Evolutionary conservation across 441 rosid genomes (phyloP).

Genomic region (Bruguiera hainesii): DNA sequence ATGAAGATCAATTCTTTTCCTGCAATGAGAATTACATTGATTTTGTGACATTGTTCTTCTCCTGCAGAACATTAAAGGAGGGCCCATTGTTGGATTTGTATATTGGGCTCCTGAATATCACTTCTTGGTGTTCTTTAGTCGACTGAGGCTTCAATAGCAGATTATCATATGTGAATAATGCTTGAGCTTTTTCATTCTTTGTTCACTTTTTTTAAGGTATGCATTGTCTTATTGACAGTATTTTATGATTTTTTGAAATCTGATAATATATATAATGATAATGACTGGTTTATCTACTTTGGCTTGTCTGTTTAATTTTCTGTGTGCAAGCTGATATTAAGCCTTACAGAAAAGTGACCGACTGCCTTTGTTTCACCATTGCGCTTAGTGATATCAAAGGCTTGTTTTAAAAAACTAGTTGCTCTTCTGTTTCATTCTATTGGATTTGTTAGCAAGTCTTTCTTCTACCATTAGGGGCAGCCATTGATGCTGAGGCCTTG

Average conservation of each 20-base stretch:
- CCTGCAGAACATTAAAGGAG: constrained; percentile 85
- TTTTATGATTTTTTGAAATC: background rate
- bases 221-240: constrained; percentile 13
- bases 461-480: too few species aligned
- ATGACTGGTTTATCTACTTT: too few species aligned
- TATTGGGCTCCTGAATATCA: constrained; percentile 98
- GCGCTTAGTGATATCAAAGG: too few species aligned
- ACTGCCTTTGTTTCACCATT: too few species aligned
- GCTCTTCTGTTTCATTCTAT: too few species aligned
- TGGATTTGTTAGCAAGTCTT: too few species aligned
- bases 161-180: constrained; percentile 29
- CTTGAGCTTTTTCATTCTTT: constrained; percentile 18
- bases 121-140: constrained; percentile 90
- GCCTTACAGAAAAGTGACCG: too few species aligned
- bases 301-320: too few species aligned
- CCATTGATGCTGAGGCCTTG: too few species aligned
- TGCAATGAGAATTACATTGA: background rate
- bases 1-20: background rate
- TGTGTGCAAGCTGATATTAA: too few species aligned
- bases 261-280: too few species aligned
- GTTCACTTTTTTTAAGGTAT: constrained; percentile 25
- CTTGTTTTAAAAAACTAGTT: too few species aligned
- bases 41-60: background rate
- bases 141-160: constrained; percentile 72
- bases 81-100: constrained; percentile 91